A percentile compares a stretch with the other conserved stretches of the same genome.
phyloP scores from a whole-genome alignment of 768 basidiomycete genomes.

The Sarcodon aspratus region DNA sequence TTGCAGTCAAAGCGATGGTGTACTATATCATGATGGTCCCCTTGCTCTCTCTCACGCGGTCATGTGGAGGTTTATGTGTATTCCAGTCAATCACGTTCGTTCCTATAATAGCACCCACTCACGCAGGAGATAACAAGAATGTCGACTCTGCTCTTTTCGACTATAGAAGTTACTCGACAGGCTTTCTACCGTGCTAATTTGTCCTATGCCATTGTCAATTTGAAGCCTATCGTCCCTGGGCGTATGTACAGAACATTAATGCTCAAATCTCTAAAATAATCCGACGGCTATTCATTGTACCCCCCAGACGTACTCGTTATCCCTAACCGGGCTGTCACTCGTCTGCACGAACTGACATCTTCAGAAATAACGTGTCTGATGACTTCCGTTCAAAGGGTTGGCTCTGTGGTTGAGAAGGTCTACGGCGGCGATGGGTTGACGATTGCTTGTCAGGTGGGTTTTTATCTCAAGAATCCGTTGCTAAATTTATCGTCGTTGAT shows the following conservation, averaged over 20 bases:
- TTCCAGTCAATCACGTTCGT: too few relatives aligned
- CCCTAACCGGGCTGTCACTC: conserved; percentile 35
- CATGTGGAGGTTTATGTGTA: too few relatives aligned
- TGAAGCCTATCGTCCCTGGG: conserved; percentile 89
- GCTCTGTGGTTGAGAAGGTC: conserved; percentile 65
- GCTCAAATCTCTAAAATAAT: conserved; percentile 19
- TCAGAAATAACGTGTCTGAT: conserved; percentile 76
- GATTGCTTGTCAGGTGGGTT: conserved; percentile 77
- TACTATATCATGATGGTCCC: too few relatives aligned
- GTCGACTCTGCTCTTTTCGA: conserved; percentile 49
- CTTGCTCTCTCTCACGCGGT: too few relatives aligned
- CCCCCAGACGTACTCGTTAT: conserved; percentile 43
- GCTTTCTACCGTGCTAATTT: conserved; percentile 59
- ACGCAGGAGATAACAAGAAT: not conserved
- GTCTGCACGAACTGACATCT: conserved; percentile 33
- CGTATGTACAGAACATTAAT: conserved; percentile 44
- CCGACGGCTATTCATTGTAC: not conserved
- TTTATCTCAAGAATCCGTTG: conserved; percentile 1
- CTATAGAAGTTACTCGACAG: conserved; percentile 70
- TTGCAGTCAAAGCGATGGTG: not conserved
- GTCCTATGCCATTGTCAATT: conserved; percentile 84
- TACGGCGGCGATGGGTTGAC: conserved; percentile 81
- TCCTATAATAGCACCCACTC: too few relatives aligned
- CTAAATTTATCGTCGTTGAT: not conserved
- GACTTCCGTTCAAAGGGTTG: conserved; percentile 67